phyloP scores from a whole-genome alignment of 768 basidiomycete species.

The Austroboletus eburneus region DNA sequence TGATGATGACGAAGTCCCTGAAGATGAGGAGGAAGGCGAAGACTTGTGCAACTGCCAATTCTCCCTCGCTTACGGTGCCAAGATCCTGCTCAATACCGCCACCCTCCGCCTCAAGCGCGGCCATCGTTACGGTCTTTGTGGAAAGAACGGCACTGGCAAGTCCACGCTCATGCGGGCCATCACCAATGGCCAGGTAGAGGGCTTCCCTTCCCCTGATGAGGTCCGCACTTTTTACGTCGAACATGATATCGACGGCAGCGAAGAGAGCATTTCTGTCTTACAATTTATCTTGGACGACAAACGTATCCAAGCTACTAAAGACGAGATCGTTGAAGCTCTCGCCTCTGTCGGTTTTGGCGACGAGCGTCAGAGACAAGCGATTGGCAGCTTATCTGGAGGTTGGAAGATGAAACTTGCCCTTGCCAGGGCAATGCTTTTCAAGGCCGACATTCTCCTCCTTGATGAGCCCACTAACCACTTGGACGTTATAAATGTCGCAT shows the following conservation, averaged over 20 bases:
- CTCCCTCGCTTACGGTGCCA: constrained; percentile 98
- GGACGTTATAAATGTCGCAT: constrained; percentile 96
- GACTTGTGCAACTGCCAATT: constrained; percentile 99
- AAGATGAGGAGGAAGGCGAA: constrained; percentile 97
- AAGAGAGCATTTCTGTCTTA: constrained; percentile 86
- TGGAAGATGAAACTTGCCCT: constrained; percentile 99
- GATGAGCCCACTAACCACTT: constrained; percentile 97
- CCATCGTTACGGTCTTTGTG: constrained; percentile 97
- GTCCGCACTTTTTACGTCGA: constrained; percentile 99
- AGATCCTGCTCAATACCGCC: constrained; percentile 96
- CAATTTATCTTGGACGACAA: constrained; percentile 84
- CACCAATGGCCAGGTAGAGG: constrained; percentile 94
- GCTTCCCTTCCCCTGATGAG: constrained; percentile 95
- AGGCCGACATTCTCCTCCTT: constrained; percentile 93
- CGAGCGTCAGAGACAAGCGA: constrained; percentile 79
- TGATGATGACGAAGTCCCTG: constrained; percentile 62
- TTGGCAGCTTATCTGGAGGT: constrained; percentile 92
- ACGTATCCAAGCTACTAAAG: constrained; percentile 66
- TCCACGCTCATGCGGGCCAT: constrained; percentile 92
- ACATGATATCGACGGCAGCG: constrained; percentile 97
- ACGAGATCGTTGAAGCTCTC: constrained; percentile 77
- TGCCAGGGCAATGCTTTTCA: constrained; percentile 96
- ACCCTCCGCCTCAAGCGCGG: constrained; percentile 97
- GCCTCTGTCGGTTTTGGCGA: constrained; percentile 90
- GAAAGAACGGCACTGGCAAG: constrained; percentile 98